These are phyloP conservation scores for Tephrocybe sp. DNA, from an alignment of 768 basidiomycete species.

Conservation along the genomic window DNA sequence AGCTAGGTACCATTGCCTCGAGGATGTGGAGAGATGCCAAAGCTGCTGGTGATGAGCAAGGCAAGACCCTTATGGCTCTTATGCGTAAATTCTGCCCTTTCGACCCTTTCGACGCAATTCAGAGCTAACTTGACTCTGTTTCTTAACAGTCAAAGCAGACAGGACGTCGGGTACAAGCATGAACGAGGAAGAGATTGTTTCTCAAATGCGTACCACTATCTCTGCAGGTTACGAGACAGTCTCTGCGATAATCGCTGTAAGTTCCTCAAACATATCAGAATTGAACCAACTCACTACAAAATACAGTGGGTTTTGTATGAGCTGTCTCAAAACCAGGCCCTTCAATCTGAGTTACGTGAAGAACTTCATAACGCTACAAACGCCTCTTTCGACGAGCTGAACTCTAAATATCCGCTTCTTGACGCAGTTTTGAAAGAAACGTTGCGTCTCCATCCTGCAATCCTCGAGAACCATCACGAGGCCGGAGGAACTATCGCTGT, in stretches of 20 bases:
- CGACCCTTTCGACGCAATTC: background rate
- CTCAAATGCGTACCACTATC: constrained; percentile 62
- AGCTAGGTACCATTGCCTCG: constrained; percentile 49
- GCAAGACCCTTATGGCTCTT: constrained; percentile 48
- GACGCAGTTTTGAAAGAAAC: constrained; percentile 63
- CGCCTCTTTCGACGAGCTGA: constrained; percentile 50
- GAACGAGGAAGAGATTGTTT: constrained; percentile 48
- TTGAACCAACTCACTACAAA: background rate
- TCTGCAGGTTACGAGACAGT: constrained; percentile 59
- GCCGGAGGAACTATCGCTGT: constrained; percentile 49
- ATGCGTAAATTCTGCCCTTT: constrained; percentile 41
- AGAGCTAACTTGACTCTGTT: background rate
- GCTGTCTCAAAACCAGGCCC: constrained; percentile 44
- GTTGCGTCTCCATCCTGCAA: constrained; percentile 57
- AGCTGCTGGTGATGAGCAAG: constrained; percentile 36
- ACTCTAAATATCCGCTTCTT: constrained; percentile 47
- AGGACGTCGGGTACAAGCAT: constrained; percentile 35
- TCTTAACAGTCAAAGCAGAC: constrained; percentile 38
- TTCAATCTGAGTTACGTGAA: constrained; percentile 56
- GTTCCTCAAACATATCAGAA: background rate
- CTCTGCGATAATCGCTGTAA: constrained; percentile 42
- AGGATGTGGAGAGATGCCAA: constrained; percentile 57
- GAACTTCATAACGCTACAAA: constrained; percentile 45
- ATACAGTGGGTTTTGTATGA: constrained; percentile 65
- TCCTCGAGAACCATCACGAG: constrained; percentile 66